phyloP scores from a whole-genome alignment of 1,284 basidiomycete genomes.

The Ustilago tritici region DNA sequence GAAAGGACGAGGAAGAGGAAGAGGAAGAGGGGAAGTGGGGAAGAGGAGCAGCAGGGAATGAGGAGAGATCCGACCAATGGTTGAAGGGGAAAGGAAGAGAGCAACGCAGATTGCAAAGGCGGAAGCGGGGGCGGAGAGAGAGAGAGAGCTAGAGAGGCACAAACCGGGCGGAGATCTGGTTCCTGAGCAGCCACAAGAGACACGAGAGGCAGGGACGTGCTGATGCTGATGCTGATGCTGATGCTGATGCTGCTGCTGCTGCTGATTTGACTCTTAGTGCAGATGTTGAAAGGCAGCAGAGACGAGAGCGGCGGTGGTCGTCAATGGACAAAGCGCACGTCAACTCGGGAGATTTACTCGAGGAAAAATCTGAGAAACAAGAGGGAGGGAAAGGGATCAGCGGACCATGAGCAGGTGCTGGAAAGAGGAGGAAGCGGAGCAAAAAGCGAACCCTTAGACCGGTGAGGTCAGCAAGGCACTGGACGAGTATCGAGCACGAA shows the following conservation, averaged over 20 bases:
- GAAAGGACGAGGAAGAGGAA: background rate
- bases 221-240: background rate
- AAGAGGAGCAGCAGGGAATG: background rate
- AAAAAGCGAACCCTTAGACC: background rate
- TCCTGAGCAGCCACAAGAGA: slow-evolving; percentile 20
- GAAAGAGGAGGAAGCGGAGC: background rate
- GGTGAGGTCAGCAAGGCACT: slow-evolving; percentile 6
- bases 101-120: background rate
- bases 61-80: slow-evolving; percentile 9
- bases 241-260: background rate
- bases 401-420: background rate
- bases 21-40: slow-evolving; percentile 1
- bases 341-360: background rate
- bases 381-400: background rate
- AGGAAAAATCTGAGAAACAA: background rate
- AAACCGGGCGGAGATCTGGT: slow-evolving; percentile 9
- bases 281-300: background rate
- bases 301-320: background rate
- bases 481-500: background rate
- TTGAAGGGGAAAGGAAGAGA: slow-evolving; percentile 2
- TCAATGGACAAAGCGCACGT: background rate
- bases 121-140: slow-evolving; percentile 1
- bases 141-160: background rate
- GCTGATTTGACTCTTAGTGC: background rate
- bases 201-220: background rate